phyloP scores from a whole-genome alignment of 331 rosid genomes.

The Spiraea crenata region DNA sequence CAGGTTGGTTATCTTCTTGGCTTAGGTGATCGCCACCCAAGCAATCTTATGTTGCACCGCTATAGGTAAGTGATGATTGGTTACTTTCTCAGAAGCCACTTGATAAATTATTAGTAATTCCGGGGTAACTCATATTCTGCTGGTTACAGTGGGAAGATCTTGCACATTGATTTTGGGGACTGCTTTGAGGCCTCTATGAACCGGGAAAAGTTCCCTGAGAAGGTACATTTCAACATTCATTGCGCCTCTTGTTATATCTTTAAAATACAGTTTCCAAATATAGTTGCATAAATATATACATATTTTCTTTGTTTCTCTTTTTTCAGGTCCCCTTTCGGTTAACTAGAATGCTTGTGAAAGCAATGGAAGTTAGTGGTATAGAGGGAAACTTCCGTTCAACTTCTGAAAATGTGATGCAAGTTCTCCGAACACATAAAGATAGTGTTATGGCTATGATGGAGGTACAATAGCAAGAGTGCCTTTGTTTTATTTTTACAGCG shows the following conservation, averaged over 20 bases:
- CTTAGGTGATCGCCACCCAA: constrained; percentile 98
- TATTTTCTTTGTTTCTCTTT: background rate
- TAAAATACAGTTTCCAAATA: background rate
- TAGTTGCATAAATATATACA: constrained; percentile 5
- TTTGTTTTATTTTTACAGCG: background rate
- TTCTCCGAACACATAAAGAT: constrained; percentile 76
- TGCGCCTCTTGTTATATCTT: constrained; percentile 5
- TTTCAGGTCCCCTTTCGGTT: constrained; percentile 91
- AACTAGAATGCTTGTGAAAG: constrained; percentile 99
- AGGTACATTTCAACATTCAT: constrained; percentile 38
- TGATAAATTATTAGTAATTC: constrained; percentile 7
- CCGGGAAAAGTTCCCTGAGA: constrained; percentile 97
- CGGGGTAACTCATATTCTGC: constrained; percentile 27
- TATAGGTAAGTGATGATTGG: constrained; percentile 50
- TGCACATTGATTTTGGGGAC: constrained; percentile 98
- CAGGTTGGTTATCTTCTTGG: constrained; percentile 99
- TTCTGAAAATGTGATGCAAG: constrained; percentile 95
- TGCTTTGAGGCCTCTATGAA: constrained; percentile 99
- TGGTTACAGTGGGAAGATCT: constrained; percentile 81
- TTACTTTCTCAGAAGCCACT: constrained; percentile 7
- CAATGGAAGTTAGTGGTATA: constrained; percentile 98
- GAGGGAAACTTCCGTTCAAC: constrained; percentile 99
- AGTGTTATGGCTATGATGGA: constrained; percentile 99
- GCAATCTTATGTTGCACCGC: constrained; percentile 94
- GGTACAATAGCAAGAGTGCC: constrained; percentile 42